A percentile compares a stretch with the other conserved stretches of the same genome.
These are phyloP conservation scores for Penicillium sp. DNA, from an alignment of 2,329 filamentous ascomycete species.

Conservation along the genomic window DNA sequence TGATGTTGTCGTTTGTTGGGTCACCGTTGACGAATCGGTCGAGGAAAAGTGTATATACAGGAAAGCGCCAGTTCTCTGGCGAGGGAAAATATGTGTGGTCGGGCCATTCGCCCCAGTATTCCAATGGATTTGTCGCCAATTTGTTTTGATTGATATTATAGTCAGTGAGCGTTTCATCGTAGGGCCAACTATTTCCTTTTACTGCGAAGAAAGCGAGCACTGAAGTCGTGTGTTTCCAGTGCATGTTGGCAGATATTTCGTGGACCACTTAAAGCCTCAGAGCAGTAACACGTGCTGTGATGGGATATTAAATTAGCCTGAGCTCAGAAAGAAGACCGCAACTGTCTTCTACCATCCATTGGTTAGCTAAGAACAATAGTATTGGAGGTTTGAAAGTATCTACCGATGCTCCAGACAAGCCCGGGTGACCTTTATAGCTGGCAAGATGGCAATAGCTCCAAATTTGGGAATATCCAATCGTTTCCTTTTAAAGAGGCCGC, in stretches of 20 bases:
- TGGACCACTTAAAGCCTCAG: slow-evolving; percentile 11
- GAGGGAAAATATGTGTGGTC: slow-evolving; percentile 55
- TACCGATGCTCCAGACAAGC: background rate
- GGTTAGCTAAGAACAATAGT: background rate
- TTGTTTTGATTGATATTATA: slow-evolving; percentile 65
- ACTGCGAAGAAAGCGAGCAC: slow-evolving; percentile 32
- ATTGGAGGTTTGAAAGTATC: background rate
- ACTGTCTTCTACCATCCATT: background rate
- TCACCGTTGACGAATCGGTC: slow-evolving; percentile 67
- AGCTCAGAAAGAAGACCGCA: background rate
- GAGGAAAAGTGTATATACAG: slow-evolving; percentile 65
- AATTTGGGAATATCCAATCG: background rate
- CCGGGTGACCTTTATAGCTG: too few species aligned
- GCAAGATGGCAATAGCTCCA: too few species aligned
- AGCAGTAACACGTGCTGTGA: slow-evolving; percentile 24
- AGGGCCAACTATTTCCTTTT: slow-evolving; percentile 41
- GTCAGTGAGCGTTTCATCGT: slow-evolving; percentile 52
- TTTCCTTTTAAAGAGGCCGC: background rate
- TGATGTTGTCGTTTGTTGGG: slow-evolving; percentile 64
- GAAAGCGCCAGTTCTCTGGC: slow-evolving; percentile 65
- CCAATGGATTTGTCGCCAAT: slow-evolving; percentile 55
- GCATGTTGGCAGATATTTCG: slow-evolving; percentile 28
- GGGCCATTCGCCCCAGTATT: slow-evolving; percentile 61
- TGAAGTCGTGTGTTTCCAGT: slow-evolving; percentile 28
- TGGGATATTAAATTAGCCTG: background rate